These are phyloP conservation scores for Fusarium temperatum DNA, from an alignment of 2,329 filamentous ascomycete genomes.

Conservation along the genomic window DNA sequence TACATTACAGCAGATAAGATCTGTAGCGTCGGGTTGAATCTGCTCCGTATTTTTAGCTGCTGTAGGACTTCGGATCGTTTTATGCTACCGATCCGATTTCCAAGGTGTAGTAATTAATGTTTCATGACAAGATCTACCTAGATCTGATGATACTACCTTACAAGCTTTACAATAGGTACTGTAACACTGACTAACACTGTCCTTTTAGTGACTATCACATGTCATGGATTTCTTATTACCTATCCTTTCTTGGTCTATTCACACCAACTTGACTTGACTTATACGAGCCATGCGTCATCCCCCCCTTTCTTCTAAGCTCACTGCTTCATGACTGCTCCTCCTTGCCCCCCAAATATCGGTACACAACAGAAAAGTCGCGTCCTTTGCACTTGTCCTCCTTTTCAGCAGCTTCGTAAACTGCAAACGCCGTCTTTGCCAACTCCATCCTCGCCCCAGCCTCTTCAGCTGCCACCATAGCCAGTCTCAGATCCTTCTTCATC, in stretches of 20 bases:
- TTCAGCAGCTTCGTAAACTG: conserved; percentile 75
- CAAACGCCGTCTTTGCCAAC: conserved; percentile 68
- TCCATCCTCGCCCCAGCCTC: conserved; percentile 73
- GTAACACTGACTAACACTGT: background rate
- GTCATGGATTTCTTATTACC: background rate
- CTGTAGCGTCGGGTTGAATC: conserved; percentile 2
- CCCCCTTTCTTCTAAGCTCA: background rate
- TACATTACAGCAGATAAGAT: background rate
- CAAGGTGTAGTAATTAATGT: background rate
- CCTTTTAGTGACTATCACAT: background rate
- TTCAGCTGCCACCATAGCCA: conserved; percentile 76
- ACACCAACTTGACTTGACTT: background rate
- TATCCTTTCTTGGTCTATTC: background rate
- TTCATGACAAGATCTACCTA: background rate
- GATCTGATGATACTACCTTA: background rate
- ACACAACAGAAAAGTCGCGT: conserved; percentile 84
- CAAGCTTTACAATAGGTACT: background rate
- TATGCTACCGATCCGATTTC: conserved; percentile 18
- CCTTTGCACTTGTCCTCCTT: conserved; percentile 69
- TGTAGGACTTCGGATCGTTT: conserved; percentile 20
- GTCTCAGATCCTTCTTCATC: conserved; percentile 82
- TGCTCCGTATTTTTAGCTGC: conserved; percentile 17
- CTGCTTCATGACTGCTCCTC: conserved; percentile 44
- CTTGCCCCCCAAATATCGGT: conserved; percentile 72
- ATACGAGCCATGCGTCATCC: background rate